Evolutionary conservation across 176 grass and related monocot species (phyloP), one percentile per base, ranked within the genome.

Genomic region (Carex parvula): DNA sequence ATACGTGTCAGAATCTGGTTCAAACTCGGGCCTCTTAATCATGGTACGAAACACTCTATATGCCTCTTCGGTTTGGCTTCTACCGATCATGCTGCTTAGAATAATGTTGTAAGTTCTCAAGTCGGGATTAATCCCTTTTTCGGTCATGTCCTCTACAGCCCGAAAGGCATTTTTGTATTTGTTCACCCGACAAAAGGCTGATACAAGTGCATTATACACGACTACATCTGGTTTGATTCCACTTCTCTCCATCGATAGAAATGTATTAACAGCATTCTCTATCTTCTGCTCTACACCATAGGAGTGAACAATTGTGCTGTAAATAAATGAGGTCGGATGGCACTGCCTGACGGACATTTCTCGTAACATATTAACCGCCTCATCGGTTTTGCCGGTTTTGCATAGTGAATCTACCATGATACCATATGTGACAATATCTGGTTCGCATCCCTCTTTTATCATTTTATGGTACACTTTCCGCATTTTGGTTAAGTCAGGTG

Each of bases 321-420:
- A 98, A 74, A 94, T 93, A 84, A 93, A 98, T 3, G 95, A 87
- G 37, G 95, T 95, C 0, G 91, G 95, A 20, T 72, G 82, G 80
- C 92, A 98, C 11, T 84, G 84, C 9, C 85, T 91, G 64, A 84
- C 79, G 67, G 48, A 64, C 95, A 98, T 98, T 77, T 95, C 85
- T 54, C 77, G 88, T 71, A 98, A 89, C 14, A 95, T 85, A 83
- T 11, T 64, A 4, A 94, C 83, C 13, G 95, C 95, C 75, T 98
- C 95, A 21, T 98, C 91, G 6, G 92, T 82, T 54, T 87, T 85
- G 8, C 92, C 79, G 2, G 92, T 82, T 71, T 98, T 98, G 79
- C 95, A 98, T 41, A 98, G 86, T 9, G 95, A 83, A 39, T 98
- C 95, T 0, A 98, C 92, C 91, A 98, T 95, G 71, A 98, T 98